Evolutionary conservation across 1,139 yeast genomes (phyloP).

Genomic region (Pneumocystis canis): DNA sequence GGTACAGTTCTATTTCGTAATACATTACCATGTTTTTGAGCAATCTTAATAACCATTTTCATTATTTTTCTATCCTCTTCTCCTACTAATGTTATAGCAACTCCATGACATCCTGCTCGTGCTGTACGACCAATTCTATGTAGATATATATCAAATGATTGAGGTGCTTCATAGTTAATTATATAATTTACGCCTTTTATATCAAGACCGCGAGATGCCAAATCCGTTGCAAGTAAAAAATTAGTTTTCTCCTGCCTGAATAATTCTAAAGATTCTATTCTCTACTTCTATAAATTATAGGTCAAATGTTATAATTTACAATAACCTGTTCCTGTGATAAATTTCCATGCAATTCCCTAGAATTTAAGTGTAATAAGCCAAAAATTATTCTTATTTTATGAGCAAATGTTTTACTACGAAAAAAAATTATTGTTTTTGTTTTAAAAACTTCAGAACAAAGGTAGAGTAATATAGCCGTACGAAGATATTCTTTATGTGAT

Average conservation of each 20-base stretch:
- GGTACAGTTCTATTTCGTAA: slow-evolving; percentile 71
- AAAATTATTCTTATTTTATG: slow-evolving; percentile 72
- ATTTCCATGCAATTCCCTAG: slow-evolving; percentile 89
- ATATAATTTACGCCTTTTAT: slow-evolving; percentile 93
- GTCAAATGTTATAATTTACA: not conserved
- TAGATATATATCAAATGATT: slow-evolving; percentile 71
- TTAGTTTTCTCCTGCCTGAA: slow-evolving; percentile 76
- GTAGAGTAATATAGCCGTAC: slow-evolving; percentile 53
- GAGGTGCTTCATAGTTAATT: slow-evolving; percentile 91
- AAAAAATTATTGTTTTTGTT: slow-evolving; percentile 73
- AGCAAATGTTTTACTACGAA: slow-evolving; percentile 78
- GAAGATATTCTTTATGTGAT: slow-evolving; percentile 58
- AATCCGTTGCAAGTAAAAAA: slow-evolving; percentile 83
- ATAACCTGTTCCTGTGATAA: slow-evolving; percentile 67
- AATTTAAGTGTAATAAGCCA: slow-evolving; percentile 74
- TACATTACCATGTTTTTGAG: slow-evolving; percentile 33
- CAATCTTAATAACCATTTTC: slow-evolving; percentile 65
- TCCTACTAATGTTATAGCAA: slow-evolving; percentile 83
- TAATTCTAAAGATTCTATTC: slow-evolving; percentile 66
- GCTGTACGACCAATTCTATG: slow-evolving; percentile 99
- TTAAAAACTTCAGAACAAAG: slow-evolving; percentile 44
- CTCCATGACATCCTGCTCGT: slow-evolving; percentile 95
- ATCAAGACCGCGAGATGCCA: slow-evolving; percentile 98
- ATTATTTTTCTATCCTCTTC: slow-evolving; percentile 85
- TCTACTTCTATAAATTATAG: slow-evolving; percentile 21